Conservation (phyloP, 2,329 filamentous ascomycete genomes). For the Fusarium robinianum region DNA sequence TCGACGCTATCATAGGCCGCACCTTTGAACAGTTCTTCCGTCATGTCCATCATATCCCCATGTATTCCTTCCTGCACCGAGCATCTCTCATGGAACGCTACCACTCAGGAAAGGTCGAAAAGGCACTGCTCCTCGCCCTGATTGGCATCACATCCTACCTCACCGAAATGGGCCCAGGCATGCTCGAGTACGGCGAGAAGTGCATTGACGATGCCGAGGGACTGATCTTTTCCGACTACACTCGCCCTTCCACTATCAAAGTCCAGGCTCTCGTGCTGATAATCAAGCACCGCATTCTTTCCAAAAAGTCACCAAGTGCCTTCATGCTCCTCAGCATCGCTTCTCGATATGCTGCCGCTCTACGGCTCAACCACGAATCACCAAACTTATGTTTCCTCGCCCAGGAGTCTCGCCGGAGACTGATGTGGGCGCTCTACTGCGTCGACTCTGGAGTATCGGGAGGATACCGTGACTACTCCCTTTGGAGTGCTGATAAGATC, state of each 20-base stretch:
- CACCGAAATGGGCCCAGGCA: constrained; percentile 58
- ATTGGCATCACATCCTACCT: constrained; percentile 61
- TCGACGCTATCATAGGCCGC: constrained; percentile 55
- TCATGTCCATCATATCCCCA: constrained; percentile 62
- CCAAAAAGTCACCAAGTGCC: constrained; percentile 49
- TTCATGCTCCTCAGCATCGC: constrained; percentile 52
- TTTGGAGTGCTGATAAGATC: constrained; percentile 49
- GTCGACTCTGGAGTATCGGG: constrained; percentile 49
- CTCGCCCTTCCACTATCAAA: constrained; percentile 60
- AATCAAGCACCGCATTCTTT: constrained; percentile 51
- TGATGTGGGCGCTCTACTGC: constrained; percentile 52
- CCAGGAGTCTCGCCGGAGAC: constrained; percentile 48
- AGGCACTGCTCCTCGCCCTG: constrained; percentile 56
- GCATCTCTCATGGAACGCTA: constrained; percentile 64
- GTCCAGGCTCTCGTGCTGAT: constrained; percentile 54
- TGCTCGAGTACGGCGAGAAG: constrained; percentile 56
- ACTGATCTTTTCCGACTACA: constrained; percentile 57
- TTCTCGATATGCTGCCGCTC: constrained; percentile 48
- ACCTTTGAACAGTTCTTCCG: constrained; percentile 63
- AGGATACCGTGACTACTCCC: constrained; percentile 51
- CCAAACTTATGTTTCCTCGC: constrained; percentile 47
- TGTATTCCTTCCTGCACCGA: constrained; percentile 62
- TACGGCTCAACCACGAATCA: constrained; percentile 50
- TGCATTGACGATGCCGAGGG: constrained; percentile 60
- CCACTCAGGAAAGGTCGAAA: constrained; percentile 60